Evolutionary conservation across 768 basidiomycete species (phyloP).

Genomic region (Termitomyces heimii): DNA sequence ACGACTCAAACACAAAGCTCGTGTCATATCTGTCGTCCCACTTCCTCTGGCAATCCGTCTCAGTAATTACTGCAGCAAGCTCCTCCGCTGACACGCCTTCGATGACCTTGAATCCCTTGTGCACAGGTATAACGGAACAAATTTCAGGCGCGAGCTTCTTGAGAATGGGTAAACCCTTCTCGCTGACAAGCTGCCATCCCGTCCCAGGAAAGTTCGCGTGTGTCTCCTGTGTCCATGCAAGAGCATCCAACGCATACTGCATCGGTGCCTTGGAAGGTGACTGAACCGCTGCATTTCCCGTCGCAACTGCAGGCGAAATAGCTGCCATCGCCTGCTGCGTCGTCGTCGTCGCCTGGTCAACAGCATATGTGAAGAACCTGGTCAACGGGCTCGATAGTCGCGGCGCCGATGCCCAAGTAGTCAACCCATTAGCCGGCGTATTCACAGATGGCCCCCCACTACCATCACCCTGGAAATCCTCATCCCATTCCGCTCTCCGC

Average conservation of each 20-base stretch:
- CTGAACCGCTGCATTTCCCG: conserved; percentile 33
- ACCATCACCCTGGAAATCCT: conserved; percentile 31
- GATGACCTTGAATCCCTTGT: conserved; percentile 86
- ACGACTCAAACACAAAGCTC: conserved; percentile 65
- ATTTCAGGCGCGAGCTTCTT: conserved; percentile 72
- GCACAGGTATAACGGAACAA: conserved; percentile 76
- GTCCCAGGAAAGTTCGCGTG: conserved; percentile 47
- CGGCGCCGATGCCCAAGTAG: conserved; percentile 53
- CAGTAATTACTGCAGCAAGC: conserved; percentile 65
- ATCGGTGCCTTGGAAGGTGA: conserved; percentile 63
- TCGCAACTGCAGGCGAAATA: conserved; percentile 50
- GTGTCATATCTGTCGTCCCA: conserved; percentile 89
- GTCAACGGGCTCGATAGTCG: conserved; percentile 64
- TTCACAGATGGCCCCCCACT: conserved; percentile 15
- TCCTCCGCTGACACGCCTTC: conserved; percentile 94
- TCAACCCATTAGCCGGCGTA: conserved; percentile 11
- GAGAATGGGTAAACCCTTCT: conserved; percentile 72
- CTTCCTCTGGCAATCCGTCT: conserved; percentile 62
- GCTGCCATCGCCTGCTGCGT: conserved; percentile 78
- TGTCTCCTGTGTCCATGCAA: conserved; percentile 73
- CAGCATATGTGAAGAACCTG: conserved; percentile 67
- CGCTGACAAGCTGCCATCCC: conserved; percentile 74
- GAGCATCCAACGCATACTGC: conserved; percentile 76
- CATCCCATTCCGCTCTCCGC: conserved; percentile 69
- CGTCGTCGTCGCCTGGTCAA: conserved; percentile 67